Evolutionary conservation across 2,329 filamentous ascomycete genomes (phyloP), one percentile per base, ranked within the genome.

Genomic region (Claviceps maximensis): DNA sequence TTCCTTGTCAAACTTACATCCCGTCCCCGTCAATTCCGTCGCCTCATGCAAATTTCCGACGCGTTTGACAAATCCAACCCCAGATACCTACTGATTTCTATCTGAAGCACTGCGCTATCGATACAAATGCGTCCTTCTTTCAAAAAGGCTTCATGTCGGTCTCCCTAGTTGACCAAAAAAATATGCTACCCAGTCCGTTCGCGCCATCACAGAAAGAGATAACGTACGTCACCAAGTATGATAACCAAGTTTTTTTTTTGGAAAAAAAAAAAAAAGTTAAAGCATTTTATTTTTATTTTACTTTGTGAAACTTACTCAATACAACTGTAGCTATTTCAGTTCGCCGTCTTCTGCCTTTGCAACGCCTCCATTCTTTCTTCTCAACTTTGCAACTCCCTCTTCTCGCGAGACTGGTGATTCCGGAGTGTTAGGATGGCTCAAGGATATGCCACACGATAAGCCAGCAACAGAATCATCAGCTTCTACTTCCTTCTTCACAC

Each of bases 311-410:
- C 42, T 51, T 17, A 15, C 38, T n/a, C 15, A 12, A 25, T 29
- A 9, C 15, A 0, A 29, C 33, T 4, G 5, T 46, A 69, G 67
- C 48, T 69, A 69, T 53, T 69, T 68, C 38, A 63, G 60, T 42
- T 57, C 68, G 19, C 58, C 64, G 5, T 52, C 59, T 4, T 51
- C 55, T 33, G 49, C 58, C 2, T 44, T 57, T 2, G 47, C 56
- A 21, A 42, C 57, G 0, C 49, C 63, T 2, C 54, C 57, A 1
- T 48, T 61, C 17, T 54, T 62, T 6, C 54, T 59, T 50, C 31
- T 59, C 25, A 52, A 55, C 17, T 52, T 59, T 29, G 48, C 55
- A 13, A 47, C 51, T 15, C 53, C 57, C 1, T 38, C 56, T 17
- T 27, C 41, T 40, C 17, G 51, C 23, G 52, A 47, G 10, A 17